These are phyloP conservation scores for Melocanna baccifera DNA, from an alignment of 176 grass and related monocot species.

Conservation along the genomic window DNA sequence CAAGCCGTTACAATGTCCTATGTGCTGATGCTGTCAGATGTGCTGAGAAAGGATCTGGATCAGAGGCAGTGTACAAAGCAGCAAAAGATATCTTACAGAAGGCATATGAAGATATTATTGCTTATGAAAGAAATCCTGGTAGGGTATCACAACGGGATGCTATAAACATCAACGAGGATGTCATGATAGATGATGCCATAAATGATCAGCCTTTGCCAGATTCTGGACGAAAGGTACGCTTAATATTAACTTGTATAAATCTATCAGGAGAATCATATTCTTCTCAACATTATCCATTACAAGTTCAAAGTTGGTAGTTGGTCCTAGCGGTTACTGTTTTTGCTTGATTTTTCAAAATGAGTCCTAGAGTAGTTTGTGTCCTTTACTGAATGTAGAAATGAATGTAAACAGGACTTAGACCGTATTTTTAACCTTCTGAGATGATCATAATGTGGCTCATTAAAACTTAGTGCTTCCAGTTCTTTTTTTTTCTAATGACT, in stretches of 20 bases:
- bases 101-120: conserved; percentile 74
- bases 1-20: conserved; percentile 58
- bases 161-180: conserved; percentile 95
- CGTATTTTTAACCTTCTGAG: not conserved
- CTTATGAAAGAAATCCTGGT: conserved; percentile 63
- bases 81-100: conserved; percentile 83
- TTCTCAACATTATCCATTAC: too few species aligned
- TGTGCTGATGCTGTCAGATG: conserved; percentile 73
- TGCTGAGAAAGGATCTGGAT: conserved; percentile 63
- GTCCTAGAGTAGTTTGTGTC: not conserved
- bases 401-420: conserved; percentile 13
- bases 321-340: conserved; percentile 7
- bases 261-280: conserved; percentile 9
- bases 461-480: not conserved
- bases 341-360: conserved; percentile 14
- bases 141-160: conserved; percentile 61
- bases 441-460: not conserved
- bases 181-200: conserved; percentile 66
- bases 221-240: conserved; percentile 71
- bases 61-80: conserved; percentile 59
- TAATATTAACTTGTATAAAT: not conserved
- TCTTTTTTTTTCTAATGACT: not conserved
- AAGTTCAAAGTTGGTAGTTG: too few species aligned
- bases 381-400: conserved; percentile 8
- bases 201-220: conserved; percentile 68